phyloP scores from a whole-genome alignment of 2,329 filamentous ascomycete species.

The Exophiala viscosa region DNA sequence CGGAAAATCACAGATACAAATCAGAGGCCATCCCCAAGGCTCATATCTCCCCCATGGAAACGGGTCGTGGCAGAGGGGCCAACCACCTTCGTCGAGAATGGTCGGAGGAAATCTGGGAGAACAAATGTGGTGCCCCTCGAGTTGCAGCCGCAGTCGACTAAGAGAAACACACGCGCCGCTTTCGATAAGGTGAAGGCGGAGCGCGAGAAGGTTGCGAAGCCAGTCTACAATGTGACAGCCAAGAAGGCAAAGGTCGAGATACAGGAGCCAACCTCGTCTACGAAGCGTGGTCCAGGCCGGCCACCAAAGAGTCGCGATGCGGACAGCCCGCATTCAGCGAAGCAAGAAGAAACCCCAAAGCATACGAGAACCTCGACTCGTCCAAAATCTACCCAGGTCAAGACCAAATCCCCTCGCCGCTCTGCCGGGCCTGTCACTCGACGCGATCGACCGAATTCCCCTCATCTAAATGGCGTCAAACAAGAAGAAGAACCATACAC shows the following conservation, averaged over 20 bases:
- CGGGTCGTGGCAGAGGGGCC: conserved; percentile 78
- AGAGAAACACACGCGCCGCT: conserved; percentile 44
- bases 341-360: conserved; percentile 8
- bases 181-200: conserved; percentile 27
- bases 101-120: conserved; percentile 59
- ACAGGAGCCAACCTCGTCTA: conserved; percentile 7
- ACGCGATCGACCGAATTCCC: not conserved
- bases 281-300: conserved; percentile 11
- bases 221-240: conserved; percentile 33
- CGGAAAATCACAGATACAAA: conserved; percentile 39
- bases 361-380: conserved; percentile 1
- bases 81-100: conserved; percentile 70
- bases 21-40: conserved; percentile 38
- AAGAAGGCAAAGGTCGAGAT: conserved; percentile 23
- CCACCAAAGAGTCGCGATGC: conserved; percentile 14
- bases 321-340: conserved; percentile 1
- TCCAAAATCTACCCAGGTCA: conserved; percentile 4
- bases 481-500: not conserved
- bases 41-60: conserved; percentile 86
- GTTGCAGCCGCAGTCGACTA: conserved; percentile 45
- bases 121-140: conserved; percentile 51
- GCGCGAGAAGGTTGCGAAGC: conserved; percentile 21
- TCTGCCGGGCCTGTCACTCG: not conserved
- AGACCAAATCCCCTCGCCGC: conserved; percentile 8
- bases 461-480: conserved; percentile 9